These are phyloP conservation scores for Coelastrella sp. DNA, from an alignment of 139 green algal genomes.

Conservation along the genomic window DNA sequence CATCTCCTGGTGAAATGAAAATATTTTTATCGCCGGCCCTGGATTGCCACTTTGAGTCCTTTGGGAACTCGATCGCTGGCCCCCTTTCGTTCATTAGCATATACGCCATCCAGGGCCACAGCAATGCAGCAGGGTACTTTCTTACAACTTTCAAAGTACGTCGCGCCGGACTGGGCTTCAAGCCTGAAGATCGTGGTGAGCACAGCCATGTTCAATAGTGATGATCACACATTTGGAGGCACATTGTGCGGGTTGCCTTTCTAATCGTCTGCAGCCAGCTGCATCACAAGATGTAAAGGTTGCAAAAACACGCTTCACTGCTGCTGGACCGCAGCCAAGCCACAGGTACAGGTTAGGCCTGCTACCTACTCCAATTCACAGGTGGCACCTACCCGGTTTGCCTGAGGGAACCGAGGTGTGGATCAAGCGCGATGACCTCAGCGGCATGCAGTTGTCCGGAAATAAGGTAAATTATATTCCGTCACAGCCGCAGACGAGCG, in stretches of 20 bases:
- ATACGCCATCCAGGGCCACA: background rate
- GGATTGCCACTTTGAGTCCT: too few species aligned
- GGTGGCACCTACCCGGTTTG: slow-evolving; percentile 75
- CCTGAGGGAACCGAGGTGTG: slow-evolving; percentile 78
- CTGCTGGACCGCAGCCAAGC: slow-evolving; percentile 45
- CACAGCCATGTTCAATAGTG: background rate
- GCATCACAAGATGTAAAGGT: too few species aligned
- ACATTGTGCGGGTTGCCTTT: too few species aligned
- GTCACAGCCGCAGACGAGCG: background rate
- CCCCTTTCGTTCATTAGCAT: too few species aligned
- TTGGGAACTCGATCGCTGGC: too few species aligned
- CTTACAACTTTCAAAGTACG: slow-evolving; percentile 9
- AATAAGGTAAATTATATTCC: background rate
- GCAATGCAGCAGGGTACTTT: background rate
- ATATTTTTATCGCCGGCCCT: too few species aligned
- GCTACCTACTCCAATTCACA: slow-evolving; percentile 82
- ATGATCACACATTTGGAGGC: too few species aligned
- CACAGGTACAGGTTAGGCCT: slow-evolving; percentile 59
- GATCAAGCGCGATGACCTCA: slow-evolving; percentile 95
- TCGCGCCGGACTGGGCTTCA: background rate
- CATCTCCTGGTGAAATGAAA: too few species aligned
- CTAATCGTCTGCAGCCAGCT: too few species aligned
- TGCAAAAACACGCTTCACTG: too few species aligned
- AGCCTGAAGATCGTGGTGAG: background rate
- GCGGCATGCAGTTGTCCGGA: slow-evolving; percentile 79